Percentiles rank a stretch among this genome's conserved stretches.
phyloP scores from a whole-genome alignment of 495 filamentous ascomycete species.

The Penicillium daleae region DNA sequence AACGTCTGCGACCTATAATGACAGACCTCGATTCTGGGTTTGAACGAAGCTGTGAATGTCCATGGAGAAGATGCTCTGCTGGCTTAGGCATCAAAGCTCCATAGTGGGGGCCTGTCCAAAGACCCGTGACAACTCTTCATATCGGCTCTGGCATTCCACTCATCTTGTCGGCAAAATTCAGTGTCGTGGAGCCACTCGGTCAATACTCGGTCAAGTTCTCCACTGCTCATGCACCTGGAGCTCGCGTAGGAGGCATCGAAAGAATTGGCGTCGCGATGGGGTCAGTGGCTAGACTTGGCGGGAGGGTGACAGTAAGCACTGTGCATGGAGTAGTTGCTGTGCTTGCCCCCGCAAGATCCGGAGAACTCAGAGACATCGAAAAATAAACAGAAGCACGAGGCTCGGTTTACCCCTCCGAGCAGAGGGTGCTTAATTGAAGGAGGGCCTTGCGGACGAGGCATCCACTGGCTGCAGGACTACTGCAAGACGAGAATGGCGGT shows the following conservation, averaged over 20 bases:
- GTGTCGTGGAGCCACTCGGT: background rate
- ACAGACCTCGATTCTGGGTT: background rate
- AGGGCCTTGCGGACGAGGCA: slow-evolving; percentile 3
- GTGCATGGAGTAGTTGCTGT: background rate
- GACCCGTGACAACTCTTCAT: background rate
- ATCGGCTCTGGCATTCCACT: background rate
- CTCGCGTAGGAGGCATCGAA: background rate
- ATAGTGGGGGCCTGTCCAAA: background rate
- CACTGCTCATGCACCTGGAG: background rate
- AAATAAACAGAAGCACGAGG: background rate
- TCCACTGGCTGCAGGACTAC: slow-evolving; percentile 7
- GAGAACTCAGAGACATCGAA: background rate
- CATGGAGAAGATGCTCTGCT: background rate
- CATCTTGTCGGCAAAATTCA: background rate
- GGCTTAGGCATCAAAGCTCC: background rate
- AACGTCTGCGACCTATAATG: background rate
- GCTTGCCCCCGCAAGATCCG: background rate
- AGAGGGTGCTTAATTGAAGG: background rate
- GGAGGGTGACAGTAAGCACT: background rate
- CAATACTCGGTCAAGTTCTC: background rate
- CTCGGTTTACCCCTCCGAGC: background rate
- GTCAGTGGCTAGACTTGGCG: background rate
- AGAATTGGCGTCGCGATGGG: background rate
- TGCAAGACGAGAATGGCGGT: slow-evolving; percentile 6
- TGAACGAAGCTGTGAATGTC: background rate